These are phyloP conservation scores for Rhynchosporium agropyri DNA, from an alignment of 2,329 filamentous ascomycete genomes.

Conservation along the genomic window DNA sequence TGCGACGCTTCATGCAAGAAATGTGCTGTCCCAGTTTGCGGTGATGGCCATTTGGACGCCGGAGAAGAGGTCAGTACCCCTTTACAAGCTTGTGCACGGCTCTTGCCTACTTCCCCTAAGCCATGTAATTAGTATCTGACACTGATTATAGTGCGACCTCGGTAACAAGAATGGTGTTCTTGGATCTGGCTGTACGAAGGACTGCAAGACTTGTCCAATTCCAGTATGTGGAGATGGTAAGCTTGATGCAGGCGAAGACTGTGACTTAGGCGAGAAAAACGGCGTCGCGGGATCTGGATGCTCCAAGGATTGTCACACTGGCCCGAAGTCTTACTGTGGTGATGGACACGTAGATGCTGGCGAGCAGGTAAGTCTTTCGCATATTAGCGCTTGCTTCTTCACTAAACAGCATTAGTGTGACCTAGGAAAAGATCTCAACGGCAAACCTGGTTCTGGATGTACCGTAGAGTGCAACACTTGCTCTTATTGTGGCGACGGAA, in stretches of 20 bases:
- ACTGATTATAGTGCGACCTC: slow-evolving; percentile 15
- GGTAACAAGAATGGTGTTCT: slow-evolving; percentile 15
- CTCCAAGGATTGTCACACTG: background rate
- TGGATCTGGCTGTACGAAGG: slow-evolving; percentile 16
- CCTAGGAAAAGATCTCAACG: background rate
- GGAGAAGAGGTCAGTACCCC: slow-evolving; percentile 11
- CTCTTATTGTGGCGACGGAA: slow-evolving; percentile 21
- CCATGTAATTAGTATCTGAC: background rate
- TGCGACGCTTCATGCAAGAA: slow-evolving; percentile 13
- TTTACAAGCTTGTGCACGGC: background rate
- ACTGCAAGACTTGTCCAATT: slow-evolving; percentile 13
- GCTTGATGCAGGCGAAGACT: slow-evolving; percentile 13
- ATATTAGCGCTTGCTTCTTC: background rate
- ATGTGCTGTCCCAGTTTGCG: slow-evolving; percentile 7
- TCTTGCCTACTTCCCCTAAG: too few species aligned
- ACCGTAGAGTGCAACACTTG: background rate
- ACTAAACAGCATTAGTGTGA: background rate
- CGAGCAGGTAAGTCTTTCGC: background rate
- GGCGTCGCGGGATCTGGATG: slow-evolving; percentile 6
- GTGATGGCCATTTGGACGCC: slow-evolving; percentile 11
- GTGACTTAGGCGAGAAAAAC: slow-evolving; percentile 1
- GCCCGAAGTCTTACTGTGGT: background rate
- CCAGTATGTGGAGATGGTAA: slow-evolving; percentile 16
- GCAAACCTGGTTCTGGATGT: slow-evolving; percentile 8
- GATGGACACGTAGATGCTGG: slow-evolving; percentile 5